Evolutionary conservation across 164 flowering plant genomes (phyloP), one percentile per base, ranked within the genome.

Genomic region (Umbilicus rupestris): DNA sequence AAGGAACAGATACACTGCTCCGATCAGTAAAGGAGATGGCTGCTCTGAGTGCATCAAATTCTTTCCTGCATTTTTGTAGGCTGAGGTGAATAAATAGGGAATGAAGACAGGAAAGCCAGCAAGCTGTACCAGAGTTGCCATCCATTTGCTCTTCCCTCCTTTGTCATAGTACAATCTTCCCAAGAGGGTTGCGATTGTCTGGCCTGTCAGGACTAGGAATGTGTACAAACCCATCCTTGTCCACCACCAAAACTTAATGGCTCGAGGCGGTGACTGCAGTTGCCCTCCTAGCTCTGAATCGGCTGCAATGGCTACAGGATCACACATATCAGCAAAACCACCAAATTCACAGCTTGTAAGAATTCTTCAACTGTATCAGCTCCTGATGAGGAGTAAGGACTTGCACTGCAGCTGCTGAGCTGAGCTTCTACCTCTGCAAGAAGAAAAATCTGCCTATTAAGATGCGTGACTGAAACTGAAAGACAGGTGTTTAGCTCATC

Each of bases 121-220:
- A 1, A 55, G 7, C 50, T 70, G 73, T 0, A 73, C 55, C 2
- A 76, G 63, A 5, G 82, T 63, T 30, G 60, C 75, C 72, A 80
- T 17, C 78, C 81, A 77, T 59, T 60, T 75, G 75, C 80, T 76
- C 0, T 77, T 70, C 37, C 87, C 85, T 12, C 87, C 84, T 72
- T 77, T 69, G 45, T 73, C 67, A n/a, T 33, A 80, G 70, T 83
- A 83, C 5, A 80, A 62, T 68, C 82, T 75, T 39, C 81, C 84
- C 44, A 80, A 44, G 2, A 80, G 70, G 3, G 73, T 73, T 3
- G 77, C 80, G 0, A 37, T 65, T 3, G 81, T 49, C 44, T 75
- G 78, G 39, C 82, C 78, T 1, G 68, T 1, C 35, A 82, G 73
- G 29, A 80, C 65, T 17, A 75, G 65, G 28, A 77, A 1, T 14